Percentiles rank a stretch among this genome's conserved stretches.
These are phyloP conservation scores for Endogone sp. DNA, from an alignment of 192 early-diverging fungal genomes.

Conservation along the genomic window DNA sequence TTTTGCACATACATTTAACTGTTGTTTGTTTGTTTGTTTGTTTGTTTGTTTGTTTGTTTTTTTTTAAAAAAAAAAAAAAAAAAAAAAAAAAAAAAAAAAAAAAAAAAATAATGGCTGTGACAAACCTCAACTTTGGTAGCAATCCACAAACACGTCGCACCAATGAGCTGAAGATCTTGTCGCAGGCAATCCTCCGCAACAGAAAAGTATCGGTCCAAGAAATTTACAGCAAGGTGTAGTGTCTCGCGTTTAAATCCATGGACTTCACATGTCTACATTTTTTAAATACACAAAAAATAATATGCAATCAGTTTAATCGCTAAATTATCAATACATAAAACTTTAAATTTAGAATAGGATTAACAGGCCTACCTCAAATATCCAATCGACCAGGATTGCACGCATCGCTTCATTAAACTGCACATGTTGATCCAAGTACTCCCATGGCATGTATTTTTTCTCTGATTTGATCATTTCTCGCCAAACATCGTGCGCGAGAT, in stretches of 20 bases:
- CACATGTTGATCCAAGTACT: background rate
- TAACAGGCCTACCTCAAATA: background rate
- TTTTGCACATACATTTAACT: no score
- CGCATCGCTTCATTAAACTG: background rate
- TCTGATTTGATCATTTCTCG: background rate
- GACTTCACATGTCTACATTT: background rate
- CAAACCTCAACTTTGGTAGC: background rate
- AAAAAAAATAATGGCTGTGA: no score
- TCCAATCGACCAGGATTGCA: background rate
- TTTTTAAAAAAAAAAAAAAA: no score
- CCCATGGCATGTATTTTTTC: background rate
- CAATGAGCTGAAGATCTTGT: background rate
- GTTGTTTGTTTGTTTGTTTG: no score
- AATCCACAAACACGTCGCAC: background rate
- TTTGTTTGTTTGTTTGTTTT: no score
- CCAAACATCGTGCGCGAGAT: background rate
- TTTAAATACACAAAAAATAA: background rate
- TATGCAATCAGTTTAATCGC: background rate
- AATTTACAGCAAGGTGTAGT: background rate
- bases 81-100: no score
- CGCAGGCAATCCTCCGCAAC: background rate
- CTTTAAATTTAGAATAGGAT: background rate
- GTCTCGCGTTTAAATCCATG: background rate
- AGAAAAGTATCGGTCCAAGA: background rate
- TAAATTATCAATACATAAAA: background rate